Base-by-base conservation (phyloP, 1,284 basidiomycete genomes). In the Heterobasidion annosum region DNA sequence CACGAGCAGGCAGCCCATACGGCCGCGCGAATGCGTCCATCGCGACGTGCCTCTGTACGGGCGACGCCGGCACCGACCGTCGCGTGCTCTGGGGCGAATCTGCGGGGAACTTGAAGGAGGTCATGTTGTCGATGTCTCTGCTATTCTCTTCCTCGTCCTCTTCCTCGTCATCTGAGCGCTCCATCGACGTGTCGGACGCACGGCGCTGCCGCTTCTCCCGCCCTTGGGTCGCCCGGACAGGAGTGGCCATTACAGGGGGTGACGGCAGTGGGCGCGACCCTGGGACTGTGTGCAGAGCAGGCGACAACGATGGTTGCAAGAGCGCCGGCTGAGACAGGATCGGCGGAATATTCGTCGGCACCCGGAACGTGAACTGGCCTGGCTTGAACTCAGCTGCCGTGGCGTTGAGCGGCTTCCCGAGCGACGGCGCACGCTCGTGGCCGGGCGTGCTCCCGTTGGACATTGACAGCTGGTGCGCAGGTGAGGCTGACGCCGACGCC, bases 331-430 rank as follows among this genome's bases (percentile, higher is more conserved):
- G 61, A 61, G 74, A 70, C 12, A 75, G 64, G 65, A 88, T 73
- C 54, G 78, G 74, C 12, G 85, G 85, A 2, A 81, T 78, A 50
- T 79, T 83, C 4, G 78, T 66, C 5, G 88, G 85, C 33, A 82
- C 78, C 32, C 75, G 75, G 78, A 91, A 91, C 7, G 80, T 88
- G 68, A 91, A 91, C 7, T 73, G 72, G 10, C 65, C 67, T 34
- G 88, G 88, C 64, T 83, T 90, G 69, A 91, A 91, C 65, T 90
- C 89, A n/a, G 75, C 77, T 2, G 88, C 89, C 33, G 82, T 75
- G 7, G 81, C 82, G 63, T 90, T 91, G 54, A 91, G 77, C 16
- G 79, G 78, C 62, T 81, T 83, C 18, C 80, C 80, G 52, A 82
- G 61, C 1, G 88, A 90, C 9, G 82, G 73, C 15, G 77, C 63